A percentile compares a stretch with the other conserved stretches of the same genome.
phyloP scores from a whole-genome alignment of 805 yeast genomes.

The Grigorovia transvaalensis region DNA sequence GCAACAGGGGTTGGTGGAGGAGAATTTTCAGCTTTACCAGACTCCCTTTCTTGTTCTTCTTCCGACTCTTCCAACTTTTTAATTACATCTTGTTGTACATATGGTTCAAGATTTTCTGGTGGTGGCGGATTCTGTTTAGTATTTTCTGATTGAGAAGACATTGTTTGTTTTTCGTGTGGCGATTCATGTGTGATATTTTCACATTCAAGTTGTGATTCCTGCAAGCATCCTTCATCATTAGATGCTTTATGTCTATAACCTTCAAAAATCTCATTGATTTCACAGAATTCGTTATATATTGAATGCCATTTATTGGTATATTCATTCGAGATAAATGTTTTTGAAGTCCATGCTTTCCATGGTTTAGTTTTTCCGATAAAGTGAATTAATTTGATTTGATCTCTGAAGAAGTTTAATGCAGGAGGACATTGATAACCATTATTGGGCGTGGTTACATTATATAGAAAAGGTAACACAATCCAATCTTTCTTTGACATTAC shows the following conservation, averaged over 20 bases:
- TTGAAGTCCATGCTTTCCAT: constrained; percentile 30
- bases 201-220: neutral
- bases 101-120: neutral
- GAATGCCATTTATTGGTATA: constrained; percentile 13
- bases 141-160: neutral
- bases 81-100: neutral
- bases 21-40: neutral
- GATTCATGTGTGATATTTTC: neutral
- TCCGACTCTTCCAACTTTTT: neutral
- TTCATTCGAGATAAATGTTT: constrained; percentile 3
- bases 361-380: constrained; percentile 59
- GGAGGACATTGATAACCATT: constrained; percentile 63
- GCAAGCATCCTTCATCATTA: neutral
- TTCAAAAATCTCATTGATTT: neutral
- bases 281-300: constrained; percentile 11
- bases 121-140: neutral
- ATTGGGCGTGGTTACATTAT: constrained; percentile 68
- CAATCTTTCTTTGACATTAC: constrained; percentile 32
- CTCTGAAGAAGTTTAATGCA: constrained; percentile 45
- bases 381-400: constrained; percentile 42
- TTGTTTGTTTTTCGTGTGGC: neutral
- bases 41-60: neutral
- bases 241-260: neutral
- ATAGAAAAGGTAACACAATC: constrained; percentile 67
- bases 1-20: constrained; percentile 2